Evolutionary conservation across 148 eudicot genomes (phyloP).

Genomic region (Cornus suecica): DNA sequence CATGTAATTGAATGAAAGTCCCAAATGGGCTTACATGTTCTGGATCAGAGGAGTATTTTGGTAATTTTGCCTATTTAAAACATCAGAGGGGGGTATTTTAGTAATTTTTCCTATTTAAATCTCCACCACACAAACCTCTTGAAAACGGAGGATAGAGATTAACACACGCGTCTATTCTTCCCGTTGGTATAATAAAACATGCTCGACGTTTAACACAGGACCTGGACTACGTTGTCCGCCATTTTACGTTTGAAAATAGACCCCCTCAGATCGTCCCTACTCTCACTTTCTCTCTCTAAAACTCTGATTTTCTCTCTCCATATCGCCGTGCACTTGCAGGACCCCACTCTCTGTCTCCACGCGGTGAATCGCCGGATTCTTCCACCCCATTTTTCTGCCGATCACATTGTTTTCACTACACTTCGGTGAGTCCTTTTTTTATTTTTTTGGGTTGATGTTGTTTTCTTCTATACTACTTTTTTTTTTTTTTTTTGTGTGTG

Average conservation of each 20-base stretch:
- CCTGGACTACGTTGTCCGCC: conserved; percentile 19
- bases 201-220: conserved; percentile 1
- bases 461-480: too few species aligned
- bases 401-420: conserved; percentile 19
- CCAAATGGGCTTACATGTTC: too few species aligned
- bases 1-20: too few species aligned
- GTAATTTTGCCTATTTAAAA: too few species aligned
- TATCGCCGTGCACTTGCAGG: conserved; percentile 13
- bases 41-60: too few species aligned
- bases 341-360: conserved; percentile 5
- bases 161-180: neutral
- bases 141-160: neutral
- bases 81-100: too few species aligned
- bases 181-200: neutral
- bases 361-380: conserved; percentile 7
- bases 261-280: conserved; percentile 15
- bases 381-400: conserved; percentile 8
- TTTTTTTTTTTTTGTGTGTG: too few species aligned
- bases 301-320: neutral
- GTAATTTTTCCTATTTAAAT: too few species aligned
- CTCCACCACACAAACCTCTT: too few species aligned
- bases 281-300: conserved; percentile 12
- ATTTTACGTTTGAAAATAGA: conserved; percentile 7
- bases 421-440: conserved; percentile 24
- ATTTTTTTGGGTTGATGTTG: neutral